These are phyloP conservation scores for Rhizopogon vulgaris DNA, from an alignment of 768 basidiomycete genomes.

Conservation along the genomic window DNA sequence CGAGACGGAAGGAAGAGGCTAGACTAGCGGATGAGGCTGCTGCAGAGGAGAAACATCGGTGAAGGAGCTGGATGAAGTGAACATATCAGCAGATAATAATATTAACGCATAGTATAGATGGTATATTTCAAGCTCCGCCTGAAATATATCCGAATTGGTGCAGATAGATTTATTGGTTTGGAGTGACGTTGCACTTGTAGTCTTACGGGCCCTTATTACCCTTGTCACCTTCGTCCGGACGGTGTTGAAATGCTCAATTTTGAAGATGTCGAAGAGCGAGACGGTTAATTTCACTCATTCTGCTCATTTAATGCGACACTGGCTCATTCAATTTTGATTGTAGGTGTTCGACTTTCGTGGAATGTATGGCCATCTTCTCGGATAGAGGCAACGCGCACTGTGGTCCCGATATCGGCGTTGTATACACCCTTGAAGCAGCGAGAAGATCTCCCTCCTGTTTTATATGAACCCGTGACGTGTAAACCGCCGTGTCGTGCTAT, in stretches of 20 bases:
- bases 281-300: slow-evolving; percentile 50
- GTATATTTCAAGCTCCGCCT: neutral
- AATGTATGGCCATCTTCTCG: slow-evolving; percentile 98
- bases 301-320: neutral
- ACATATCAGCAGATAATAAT: neutral
- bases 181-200: slow-evolving; percentile 1
- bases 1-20: slow-evolving; percentile 41
- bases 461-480: slow-evolving; percentile 98
- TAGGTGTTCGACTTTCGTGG: slow-evolving; percentile 95
- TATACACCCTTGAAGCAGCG: slow-evolving; percentile 94
- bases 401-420: slow-evolving; percentile 96
- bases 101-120: neutral
- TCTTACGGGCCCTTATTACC: neutral
- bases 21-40: slow-evolving; percentile 14
- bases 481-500: slow-evolving; percentile 97
- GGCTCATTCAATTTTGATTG: neutral
- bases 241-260: slow-evolving; percentile 64
- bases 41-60: slow-evolving; percentile 34
- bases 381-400: slow-evolving; percentile 95
- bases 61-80: neutral
- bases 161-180: neutral
- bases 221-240: neutral
- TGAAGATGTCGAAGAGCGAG: slow-evolving; percentile 96
- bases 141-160: neutral
- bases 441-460: slow-evolving; percentile 90